Conservation (phyloP, 441 rosid genomes). For the Brassica hybrid region DNA sequence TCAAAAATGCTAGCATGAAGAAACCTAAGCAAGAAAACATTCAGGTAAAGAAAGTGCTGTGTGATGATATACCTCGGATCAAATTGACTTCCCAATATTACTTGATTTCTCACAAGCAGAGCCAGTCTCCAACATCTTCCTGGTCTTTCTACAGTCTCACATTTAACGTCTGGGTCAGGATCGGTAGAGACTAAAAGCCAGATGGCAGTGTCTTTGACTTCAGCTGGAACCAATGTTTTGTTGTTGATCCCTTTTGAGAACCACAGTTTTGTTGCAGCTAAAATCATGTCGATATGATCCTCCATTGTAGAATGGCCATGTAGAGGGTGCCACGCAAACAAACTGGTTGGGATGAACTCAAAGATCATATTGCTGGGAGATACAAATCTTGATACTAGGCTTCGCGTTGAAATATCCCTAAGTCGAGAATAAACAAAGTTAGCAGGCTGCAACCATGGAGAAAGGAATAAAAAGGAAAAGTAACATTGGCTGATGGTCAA, state of each 20-base stretch:
- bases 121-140: constrained; percentile 76
- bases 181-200: constrained; percentile 75
- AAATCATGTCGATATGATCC: constrained; percentile 52
- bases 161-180: constrained; percentile 45
- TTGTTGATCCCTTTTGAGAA: constrained; percentile 49
- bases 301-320: constrained; percentile 44
- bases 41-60: constrained; percentile 10
- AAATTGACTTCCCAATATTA: constrained; percentile 64
- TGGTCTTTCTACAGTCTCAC: constrained; percentile 45
- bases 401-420: constrained; percentile 78
- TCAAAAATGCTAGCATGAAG: constrained; percentile 13
- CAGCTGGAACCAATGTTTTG: constrained; percentile 48
- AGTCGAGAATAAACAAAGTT: constrained; percentile 28
- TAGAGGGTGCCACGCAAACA: constrained; percentile 58
- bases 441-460: constrained; percentile 11
- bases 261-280: constrained; percentile 56
- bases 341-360: constrained; percentile 70
- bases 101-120: constrained; percentile 58
- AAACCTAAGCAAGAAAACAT: not conserved
- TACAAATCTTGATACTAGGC: constrained; percentile 63
- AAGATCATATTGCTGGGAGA: constrained; percentile 52
- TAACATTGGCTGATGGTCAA: constrained; percentile 12
- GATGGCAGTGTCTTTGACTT: constrained; percentile 65
- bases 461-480: not conserved
- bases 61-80: constrained; percentile 65